Evolutionary conservation across 2,329 filamentous ascomycete species (phyloP), one percentile per base, ranked within the genome.

Genomic region (Alternaria rosae): DNA sequence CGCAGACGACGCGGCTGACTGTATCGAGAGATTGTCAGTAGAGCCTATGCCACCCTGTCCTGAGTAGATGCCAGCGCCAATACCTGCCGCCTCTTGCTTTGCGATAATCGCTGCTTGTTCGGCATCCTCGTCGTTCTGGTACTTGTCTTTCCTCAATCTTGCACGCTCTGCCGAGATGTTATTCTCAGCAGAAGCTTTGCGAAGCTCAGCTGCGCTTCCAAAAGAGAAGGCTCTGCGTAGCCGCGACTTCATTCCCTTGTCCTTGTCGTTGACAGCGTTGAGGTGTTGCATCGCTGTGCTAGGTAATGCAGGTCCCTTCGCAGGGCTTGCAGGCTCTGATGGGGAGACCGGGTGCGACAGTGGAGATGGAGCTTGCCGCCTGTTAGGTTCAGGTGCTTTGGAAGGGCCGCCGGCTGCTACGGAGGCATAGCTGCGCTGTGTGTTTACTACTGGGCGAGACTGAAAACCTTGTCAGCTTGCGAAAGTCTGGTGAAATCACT

Each of bases 151-250:
- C n/a, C 71, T 89, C 60, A 91, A 81, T 72, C 87, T 89, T 5
- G 85, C 82, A 6, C 85, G 80, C 50, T 85, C 85, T 41, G 80
- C 78, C 57, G 75, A 74, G 25, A 68, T 77, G 62, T 83, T 87
- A 50, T 90, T 89, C 69, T 90, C 86, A 6, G 87, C 89, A 11
- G 89, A 89, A 12, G 89, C 91, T 75, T 91, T 91, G 65, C 91
- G 88, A 50, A 99, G 88, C 76, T 99, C 95, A 9, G 94, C 92
- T 43, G 94, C 92, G 77, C 94, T 98, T 52, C 95, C 94, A 80
- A 99, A 99, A 0, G 95, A 99, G 74, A 99, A 97, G 0, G 95
- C 95, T 70, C 95, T 88, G 57, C 95, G 89, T 62, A 99, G 84
- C 68, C 94, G 87, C 17, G 92, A 94, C 81, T 97, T 97, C 81